phyloP scores from a whole-genome alignment of 1,139 yeast genomes.

The Blastobotrys buckinghamii region DNA sequence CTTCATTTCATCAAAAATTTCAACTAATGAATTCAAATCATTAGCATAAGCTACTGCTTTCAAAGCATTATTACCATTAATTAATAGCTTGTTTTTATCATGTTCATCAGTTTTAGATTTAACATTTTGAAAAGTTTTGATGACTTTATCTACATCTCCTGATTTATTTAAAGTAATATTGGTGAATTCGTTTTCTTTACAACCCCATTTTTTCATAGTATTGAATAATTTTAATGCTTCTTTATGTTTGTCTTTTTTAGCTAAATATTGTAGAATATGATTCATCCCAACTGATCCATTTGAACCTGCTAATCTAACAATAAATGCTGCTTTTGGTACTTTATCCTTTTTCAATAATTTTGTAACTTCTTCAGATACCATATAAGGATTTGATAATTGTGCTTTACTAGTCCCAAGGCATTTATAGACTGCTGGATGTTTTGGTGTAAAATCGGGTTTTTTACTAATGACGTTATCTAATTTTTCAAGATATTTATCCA shows the following conservation, averaged over 20 bases:
- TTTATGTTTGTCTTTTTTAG: conserved; percentile 3
- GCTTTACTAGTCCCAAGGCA: conserved; percentile 19
- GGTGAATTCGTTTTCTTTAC: conserved; percentile 16
- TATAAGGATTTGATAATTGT: conserved; percentile 18
- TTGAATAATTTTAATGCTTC: conserved; percentile 11
- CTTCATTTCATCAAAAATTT: conserved; percentile 14
- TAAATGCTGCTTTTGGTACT: conserved; percentile 16
- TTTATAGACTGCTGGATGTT: conserved; percentile 19
- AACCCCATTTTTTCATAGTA: conserved; percentile 19
- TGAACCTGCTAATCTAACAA: conserved; percentile 20
- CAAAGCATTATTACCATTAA: conserved; percentile 16
- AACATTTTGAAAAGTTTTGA: conserved; percentile 11
- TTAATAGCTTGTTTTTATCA: conserved; percentile 7
- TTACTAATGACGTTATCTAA: conserved; percentile 16
- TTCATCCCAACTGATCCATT: conserved; percentile 24
- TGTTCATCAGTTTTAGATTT: conserved; percentile 2
- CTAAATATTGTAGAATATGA: conserved; percentile 17
- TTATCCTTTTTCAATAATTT: conserved; percentile 17
- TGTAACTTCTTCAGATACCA: conserved; percentile 18
- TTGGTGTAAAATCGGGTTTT: conserved; percentile 17
- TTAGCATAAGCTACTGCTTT: conserved; percentile 11
- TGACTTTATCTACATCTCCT: conserved; percentile 11
- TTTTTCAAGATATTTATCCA: conserved; percentile 16
- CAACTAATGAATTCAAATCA: conserved; percentile 10
- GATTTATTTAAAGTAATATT: conserved; percentile 8